phyloP scores from a whole-genome alignment of 1,139 yeast genomes.

The Pichiaceae sp. region DNA sequence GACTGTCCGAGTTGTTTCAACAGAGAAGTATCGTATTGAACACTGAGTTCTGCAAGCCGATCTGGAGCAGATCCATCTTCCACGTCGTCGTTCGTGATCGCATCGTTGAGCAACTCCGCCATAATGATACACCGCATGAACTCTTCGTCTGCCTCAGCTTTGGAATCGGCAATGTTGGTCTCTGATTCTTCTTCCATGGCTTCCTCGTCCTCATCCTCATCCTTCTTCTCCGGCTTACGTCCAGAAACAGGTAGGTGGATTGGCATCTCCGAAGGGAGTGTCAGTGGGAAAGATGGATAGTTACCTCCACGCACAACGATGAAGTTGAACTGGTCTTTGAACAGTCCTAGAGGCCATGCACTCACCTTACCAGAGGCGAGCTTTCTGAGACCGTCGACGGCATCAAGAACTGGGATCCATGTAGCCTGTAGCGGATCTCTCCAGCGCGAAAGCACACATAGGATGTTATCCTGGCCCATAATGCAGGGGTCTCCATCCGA shows the following conservation, averaged over 20 bases:
- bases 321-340: slow-evolving; percentile 61
- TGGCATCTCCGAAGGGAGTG: slow-evolving; percentile 73
- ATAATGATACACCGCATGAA: slow-evolving; percentile 39
- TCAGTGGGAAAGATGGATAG: slow-evolving; percentile 66
- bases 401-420: slow-evolving; percentile 84
- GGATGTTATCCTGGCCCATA: slow-evolving; percentile 67
- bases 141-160: slow-evolving; percentile 30
- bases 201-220: slow-evolving; percentile 7
- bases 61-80: slow-evolving; percentile 35
- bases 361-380: slow-evolving; percentile 34
- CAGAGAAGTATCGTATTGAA: slow-evolving; percentile 61
- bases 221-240: slow-evolving; percentile 16
- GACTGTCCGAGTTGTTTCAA: slow-evolving; percentile 71
- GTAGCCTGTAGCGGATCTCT: slow-evolving; percentile 64
- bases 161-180: slow-evolving; percentile 11
- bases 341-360: slow-evolving; percentile 87
- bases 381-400: slow-evolving; percentile 47
- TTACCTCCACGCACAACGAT: slow-evolving; percentile 57
- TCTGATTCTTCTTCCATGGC: slow-evolving; percentile 28
- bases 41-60: slow-evolving; percentile 40
- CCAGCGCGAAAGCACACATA: slow-evolving; percentile 71
- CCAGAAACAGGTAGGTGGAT: slow-evolving; percentile 51
- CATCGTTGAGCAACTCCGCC: slow-evolving; percentile 42
- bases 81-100: slow-evolving; percentile 30
- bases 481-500: slow-evolving; percentile 84